Conservation (phyloP, 163 green algal genomes). For the Scenedesmus sp. region DNA sequence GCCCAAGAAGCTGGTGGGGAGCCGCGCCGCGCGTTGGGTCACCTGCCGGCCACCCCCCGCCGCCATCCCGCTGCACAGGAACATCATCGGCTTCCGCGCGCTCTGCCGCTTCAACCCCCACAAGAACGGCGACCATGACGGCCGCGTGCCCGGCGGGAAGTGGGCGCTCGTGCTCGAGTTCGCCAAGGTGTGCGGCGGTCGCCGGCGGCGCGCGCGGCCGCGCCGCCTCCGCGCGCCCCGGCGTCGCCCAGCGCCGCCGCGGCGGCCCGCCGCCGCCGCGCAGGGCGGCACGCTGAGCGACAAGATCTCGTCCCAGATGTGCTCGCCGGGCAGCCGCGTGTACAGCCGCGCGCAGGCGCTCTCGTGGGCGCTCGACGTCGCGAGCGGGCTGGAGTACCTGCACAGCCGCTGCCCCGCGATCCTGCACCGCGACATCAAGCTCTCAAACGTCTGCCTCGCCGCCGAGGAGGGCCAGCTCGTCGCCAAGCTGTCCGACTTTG, state of each 20-base stretch:
- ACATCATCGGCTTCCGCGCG: slow-evolving; percentile 3
- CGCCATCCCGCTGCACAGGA: too few relatives aligned
- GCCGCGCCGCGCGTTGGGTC: too few relatives aligned
- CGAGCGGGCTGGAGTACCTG: slow-evolving; percentile 26
- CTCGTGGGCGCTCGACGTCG: slow-evolving; percentile 24
- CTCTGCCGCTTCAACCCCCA: neutral
- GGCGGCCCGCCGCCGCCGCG: too few relatives aligned
- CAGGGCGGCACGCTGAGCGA: slow-evolving; percentile 10
- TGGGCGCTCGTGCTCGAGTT: slow-evolving; percentile 22
- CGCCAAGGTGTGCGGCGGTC: slow-evolving; percentile 20
- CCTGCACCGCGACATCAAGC: slow-evolving; percentile 43
- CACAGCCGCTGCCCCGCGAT: slow-evolving; percentile 13
- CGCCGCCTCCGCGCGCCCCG: too few relatives aligned
- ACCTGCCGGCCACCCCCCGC: too few relatives aligned
- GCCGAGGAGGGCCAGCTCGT: neutral
- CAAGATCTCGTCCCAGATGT: slow-evolving; percentile 11
- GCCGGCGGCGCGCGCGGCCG: too few relatives aligned
- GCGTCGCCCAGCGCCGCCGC: too few relatives aligned
- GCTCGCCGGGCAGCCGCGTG: neutral
- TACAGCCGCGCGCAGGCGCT: slow-evolving; percentile 11
- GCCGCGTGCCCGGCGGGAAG: too few relatives aligned
- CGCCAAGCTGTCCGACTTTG: slow-evolving; percentile 24
- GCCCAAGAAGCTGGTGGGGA: too few relatives aligned
- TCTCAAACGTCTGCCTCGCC: slow-evolving; percentile 18
- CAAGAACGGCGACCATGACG: too few relatives aligned